phyloP scores from a whole-genome alignment of 2,329 filamentous ascomycete genomes.

The Cordyceps javanica region DNA sequence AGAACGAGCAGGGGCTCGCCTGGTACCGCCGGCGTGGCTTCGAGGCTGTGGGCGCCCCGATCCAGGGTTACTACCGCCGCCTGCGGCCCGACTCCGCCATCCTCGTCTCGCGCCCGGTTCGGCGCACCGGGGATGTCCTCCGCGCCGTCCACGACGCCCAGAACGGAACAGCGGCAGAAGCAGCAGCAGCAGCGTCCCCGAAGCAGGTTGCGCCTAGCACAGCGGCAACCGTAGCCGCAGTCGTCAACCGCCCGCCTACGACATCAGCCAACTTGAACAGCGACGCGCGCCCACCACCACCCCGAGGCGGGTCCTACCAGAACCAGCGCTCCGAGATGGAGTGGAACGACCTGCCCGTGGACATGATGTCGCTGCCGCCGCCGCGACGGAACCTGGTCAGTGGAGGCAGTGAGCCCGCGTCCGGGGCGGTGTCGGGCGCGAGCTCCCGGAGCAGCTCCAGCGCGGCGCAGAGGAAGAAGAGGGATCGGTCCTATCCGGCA shows the following conservation, averaged over 20 bases:
- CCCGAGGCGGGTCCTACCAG: constrained; percentile 45
- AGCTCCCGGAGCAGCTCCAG: constrained; percentile 53
- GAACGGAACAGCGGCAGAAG: constrained; percentile 1
- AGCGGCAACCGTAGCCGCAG: constrained; percentile 26
- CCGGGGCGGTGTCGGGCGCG: constrained; percentile 39
- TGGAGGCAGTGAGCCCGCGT: constrained; percentile 27
- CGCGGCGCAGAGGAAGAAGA: constrained; percentile 43
- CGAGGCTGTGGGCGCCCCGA: constrained; percentile 35
- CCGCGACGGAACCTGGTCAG: constrained; percentile 19
- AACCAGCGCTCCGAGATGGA: constrained; percentile 53
- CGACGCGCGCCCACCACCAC: constrained; percentile 18
- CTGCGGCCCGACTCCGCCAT: constrained; percentile 56
- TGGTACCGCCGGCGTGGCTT: constrained; percentile 60
- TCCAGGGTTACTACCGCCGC: constrained; percentile 56
- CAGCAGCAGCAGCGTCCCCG: not conserved
- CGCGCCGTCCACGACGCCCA: constrained; percentile 17
- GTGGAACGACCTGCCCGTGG: constrained; percentile 60
- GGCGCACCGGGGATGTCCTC: constrained; percentile 21
- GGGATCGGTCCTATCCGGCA: constrained; percentile 54
- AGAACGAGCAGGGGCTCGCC: constrained; percentile 54
- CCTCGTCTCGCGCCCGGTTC: constrained; percentile 46
- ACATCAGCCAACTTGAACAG: constrained; percentile 17
- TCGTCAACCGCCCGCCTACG: constrained; percentile 26
- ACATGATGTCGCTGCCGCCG: constrained; percentile 41
- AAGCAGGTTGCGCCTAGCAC: constrained; percentile 16